Percentiles rank a stretch among this genome's conserved stretches.
Evolutionary conservation across 169 alveolate genomes (phyloP).

Genomic region (Plasmodium malariae): DNA sequence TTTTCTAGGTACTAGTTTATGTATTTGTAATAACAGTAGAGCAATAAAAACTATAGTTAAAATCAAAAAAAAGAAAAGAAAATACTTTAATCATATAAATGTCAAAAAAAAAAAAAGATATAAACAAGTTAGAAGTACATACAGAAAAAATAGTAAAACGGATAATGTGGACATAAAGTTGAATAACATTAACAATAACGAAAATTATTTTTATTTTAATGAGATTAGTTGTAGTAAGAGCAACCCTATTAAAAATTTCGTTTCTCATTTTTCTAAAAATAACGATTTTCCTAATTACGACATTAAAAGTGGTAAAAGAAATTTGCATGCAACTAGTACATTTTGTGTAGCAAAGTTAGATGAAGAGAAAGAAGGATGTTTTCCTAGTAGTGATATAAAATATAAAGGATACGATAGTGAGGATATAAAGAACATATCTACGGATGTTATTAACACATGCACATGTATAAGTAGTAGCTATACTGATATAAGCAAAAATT

Average conservation of each 20-base stretch:
- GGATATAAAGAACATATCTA: too few relatives aligned
- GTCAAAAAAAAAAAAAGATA: not conserved
- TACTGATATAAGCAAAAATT: not conserved
- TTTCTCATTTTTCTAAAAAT: not conserved
- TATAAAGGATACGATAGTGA: too few relatives aligned
- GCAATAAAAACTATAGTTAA: not conserved
- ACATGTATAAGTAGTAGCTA: too few relatives aligned
- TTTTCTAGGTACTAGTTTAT: not conserved
- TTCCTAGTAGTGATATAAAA: too few relatives aligned
- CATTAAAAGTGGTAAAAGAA: not conserved
- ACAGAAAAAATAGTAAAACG: not conserved
- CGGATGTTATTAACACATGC: too few relatives aligned
- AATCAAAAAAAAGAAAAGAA: not conserved
- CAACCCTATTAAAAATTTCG: not conserved
- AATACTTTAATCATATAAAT: not conserved
- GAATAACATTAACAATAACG: not conserved
- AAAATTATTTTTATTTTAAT: not conserved
- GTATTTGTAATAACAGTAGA: not conserved
- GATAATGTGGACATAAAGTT: not conserved
- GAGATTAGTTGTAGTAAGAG: not conserved
- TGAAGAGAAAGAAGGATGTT: not conserved
- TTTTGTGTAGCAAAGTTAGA: not conserved
- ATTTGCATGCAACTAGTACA: not conserved
- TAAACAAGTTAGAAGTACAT: not conserved
- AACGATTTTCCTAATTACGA: not conserved